Conservation (phyloP, 306 rosid species). For the Amphicarpaea edgeworthii region DNA sequence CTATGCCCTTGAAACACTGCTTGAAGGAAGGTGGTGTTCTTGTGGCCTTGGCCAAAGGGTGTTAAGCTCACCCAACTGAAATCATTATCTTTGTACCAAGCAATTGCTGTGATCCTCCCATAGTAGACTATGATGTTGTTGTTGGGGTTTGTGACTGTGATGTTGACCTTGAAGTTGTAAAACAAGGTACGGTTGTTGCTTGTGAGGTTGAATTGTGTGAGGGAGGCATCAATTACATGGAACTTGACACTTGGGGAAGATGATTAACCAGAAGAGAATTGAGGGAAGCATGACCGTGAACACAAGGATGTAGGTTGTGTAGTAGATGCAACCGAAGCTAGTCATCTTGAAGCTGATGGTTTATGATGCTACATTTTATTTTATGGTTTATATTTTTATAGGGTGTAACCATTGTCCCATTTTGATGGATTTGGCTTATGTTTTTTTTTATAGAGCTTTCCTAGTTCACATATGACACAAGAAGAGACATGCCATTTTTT, state of each 20-base stretch:
- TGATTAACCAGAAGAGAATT: background rate
- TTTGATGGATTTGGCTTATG: background rate
- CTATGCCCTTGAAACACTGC: constrained; percentile 38
- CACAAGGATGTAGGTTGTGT: background rate
- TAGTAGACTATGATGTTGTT: constrained; percentile 38
- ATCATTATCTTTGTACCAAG: constrained; percentile 44
- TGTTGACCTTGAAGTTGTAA: constrained; percentile 44
- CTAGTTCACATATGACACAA: background rate
- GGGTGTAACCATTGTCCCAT: background rate
- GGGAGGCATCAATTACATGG: constrained; percentile 38
- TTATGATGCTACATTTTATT: background rate
- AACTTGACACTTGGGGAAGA: constrained; percentile 43
- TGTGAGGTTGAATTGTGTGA: constrained; percentile 49
- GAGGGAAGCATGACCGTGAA: background rate
- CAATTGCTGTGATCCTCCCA: constrained; percentile 25
- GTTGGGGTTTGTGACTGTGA: constrained; percentile 49
- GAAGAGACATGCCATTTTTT: too few species aligned
- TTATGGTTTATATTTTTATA: background rate
- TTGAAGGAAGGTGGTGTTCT: constrained; percentile 43
- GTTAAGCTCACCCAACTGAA: constrained; percentile 26
- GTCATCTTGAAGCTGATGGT: background rate
- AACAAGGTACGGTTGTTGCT: constrained; percentile 41
- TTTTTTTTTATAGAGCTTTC: background rate
- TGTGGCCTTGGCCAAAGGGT: constrained; percentile 57
- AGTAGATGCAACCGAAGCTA: constrained; percentile 1